Evolutionary conservation across 2,329 filamentous ascomycete species (phyloP).

Genomic region (Myriosclerotinia curreyana): DNA sequence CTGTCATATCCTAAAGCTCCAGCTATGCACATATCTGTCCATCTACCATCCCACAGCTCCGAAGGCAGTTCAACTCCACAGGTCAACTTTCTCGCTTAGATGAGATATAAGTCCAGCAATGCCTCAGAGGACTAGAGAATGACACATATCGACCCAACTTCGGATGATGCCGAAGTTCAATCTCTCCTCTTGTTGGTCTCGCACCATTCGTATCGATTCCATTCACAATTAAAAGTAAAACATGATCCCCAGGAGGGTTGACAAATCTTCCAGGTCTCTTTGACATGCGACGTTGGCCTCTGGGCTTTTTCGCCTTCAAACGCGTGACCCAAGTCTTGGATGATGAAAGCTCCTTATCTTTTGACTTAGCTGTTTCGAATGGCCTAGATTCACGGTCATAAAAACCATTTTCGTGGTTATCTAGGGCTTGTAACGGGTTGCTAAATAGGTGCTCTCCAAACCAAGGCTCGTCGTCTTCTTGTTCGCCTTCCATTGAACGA

Average conservation of each 20-base stretch:
- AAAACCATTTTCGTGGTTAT: not conserved
- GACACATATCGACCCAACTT: not conserved
- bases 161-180: not conserved
- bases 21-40: rapidly evolving
- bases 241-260: not conserved
- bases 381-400: rapidly evolving
- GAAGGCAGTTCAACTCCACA: not conserved
- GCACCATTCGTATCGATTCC: not conserved
- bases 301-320: not conserved
- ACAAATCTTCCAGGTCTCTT: not conserved
- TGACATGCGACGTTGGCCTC: not conserved
- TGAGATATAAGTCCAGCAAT: constrained; percentile 3
- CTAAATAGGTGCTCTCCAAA: not conserved
- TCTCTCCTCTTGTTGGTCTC: not conserved
- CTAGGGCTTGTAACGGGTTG: not conserved
- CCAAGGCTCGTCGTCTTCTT: not conserved
- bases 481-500: no score
- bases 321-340: not conserved
- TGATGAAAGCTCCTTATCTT: rapidly evolving
- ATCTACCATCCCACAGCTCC: rapidly evolving
- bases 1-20: not conserved
- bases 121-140: constrained; percentile 4
- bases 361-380: not conserved
- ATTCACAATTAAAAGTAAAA: not conserved
- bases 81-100: not conserved